Conservation (phyloP, 2,329 filamentous ascomycete genomes). For the Aspergillus nomiae region DNA sequence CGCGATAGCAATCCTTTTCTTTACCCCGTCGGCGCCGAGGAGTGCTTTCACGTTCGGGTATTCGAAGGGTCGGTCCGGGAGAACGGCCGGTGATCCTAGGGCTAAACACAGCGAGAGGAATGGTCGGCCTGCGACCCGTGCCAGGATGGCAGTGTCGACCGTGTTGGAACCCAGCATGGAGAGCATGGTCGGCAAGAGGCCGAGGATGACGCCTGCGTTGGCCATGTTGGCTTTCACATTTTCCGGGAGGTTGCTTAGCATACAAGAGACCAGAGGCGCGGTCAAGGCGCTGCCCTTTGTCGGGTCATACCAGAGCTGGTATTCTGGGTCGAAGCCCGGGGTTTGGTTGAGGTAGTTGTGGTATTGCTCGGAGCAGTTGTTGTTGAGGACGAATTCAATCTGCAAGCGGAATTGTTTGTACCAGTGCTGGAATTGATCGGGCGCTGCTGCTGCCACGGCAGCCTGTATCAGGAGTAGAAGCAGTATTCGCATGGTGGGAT, state of each 20-base stretch:
- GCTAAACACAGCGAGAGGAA: background rate
- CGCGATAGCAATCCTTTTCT: background rate
- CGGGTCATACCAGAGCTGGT: background rate
- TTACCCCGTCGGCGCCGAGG: background rate
- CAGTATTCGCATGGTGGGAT: background rate
- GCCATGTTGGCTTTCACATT: background rate
- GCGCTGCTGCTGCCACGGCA: background rate
- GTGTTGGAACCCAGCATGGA: background rate
- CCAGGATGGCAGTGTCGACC: background rate
- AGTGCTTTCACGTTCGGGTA: background rate
- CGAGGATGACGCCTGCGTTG: background rate
- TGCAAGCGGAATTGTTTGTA: background rate
- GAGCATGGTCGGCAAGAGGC: background rate
- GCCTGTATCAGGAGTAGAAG: background rate
- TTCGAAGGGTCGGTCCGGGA: background rate
- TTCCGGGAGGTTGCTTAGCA: background rate
- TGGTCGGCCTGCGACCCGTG: background rate
- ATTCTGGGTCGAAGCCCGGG: background rate
- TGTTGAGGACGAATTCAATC: background rate
- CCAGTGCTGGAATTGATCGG: background rate
- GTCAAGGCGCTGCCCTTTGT: background rate
- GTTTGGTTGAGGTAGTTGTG: background rate
- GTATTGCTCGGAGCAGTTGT: background rate
- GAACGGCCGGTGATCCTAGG: background rate
- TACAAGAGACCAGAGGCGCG: background rate